These are phyloP conservation scores for Yamadazyma triangularis DNA, from an alignment of 1,139 yeast genomes.

Conservation along the genomic window DNA sequence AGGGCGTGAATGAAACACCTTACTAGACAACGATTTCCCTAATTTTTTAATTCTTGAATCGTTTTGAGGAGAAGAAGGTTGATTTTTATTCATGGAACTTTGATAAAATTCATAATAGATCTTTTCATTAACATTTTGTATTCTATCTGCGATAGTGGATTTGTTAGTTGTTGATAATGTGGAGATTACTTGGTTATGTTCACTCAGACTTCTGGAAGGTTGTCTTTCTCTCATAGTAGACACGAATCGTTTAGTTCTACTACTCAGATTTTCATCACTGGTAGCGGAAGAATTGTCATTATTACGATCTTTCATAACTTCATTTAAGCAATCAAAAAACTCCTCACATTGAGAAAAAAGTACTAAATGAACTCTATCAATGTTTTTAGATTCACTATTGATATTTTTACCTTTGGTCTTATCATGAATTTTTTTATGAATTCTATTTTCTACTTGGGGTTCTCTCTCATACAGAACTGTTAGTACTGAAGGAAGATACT, in stretches of 20 bases:
- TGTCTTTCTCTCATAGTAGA: constrained; percentile 7
- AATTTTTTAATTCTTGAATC: constrained; percentile 11
- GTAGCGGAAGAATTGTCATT: neutral
- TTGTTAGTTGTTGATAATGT: constrained; percentile 12
- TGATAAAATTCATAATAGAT: constrained; percentile 2
- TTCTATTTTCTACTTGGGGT: constrained; percentile 1
- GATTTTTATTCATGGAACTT: neutral
- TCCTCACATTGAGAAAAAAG: constrained; percentile 45
- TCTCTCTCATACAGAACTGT: constrained; percentile 2
- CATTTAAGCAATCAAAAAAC: constrained; percentile 21
- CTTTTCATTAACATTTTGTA: constrained; percentile 8
- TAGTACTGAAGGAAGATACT: constrained; percentile 9
- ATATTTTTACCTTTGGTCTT: constrained; percentile 27
- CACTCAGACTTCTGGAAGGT: neutral
- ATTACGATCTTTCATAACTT: constrained; percentile 14
- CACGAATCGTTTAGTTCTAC: constrained; percentile 3
- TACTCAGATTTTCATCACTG: constrained; percentile 1
- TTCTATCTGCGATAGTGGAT: constrained; percentile 10
- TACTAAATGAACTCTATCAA: constrained; percentile 66
- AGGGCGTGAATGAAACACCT: constrained; percentile 4
- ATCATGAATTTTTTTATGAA: constrained; percentile 11
- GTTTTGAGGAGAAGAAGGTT: neutral
- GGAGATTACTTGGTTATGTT: constrained; percentile 8
- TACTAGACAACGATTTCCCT: constrained; percentile 8
- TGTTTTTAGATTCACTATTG: constrained; percentile 19